Conservation (phyloP, 2,329 filamentous ascomycete genomes). For the Neofusicoccum laricinum region DNA sequence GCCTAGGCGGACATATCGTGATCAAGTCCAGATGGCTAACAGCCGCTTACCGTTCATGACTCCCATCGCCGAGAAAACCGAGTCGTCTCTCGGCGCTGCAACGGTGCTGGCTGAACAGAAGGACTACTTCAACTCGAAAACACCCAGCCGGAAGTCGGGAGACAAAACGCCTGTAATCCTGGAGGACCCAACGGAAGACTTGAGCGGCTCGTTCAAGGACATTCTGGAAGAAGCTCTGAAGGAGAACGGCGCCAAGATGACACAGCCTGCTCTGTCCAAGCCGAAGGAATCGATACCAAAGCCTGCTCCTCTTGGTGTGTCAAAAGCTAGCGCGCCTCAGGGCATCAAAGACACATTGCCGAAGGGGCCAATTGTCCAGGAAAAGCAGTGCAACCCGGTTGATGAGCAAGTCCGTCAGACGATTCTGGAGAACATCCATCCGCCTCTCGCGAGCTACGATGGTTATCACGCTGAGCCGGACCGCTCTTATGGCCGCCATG, state of each 20-base stretch:
- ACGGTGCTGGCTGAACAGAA: constrained; percentile 43
- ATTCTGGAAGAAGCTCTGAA: constrained; percentile 52
- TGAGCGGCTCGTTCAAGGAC: constrained; percentile 71
- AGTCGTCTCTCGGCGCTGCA: constrained; percentile 69
- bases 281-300: constrained; percentile 22
- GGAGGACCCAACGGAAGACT: constrained; percentile 48
- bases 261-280: constrained; percentile 52
- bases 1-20: constrained; percentile 74
- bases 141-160: constrained; percentile 63
- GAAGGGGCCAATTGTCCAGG: constrained; percentile 74
- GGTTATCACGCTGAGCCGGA: constrained; percentile 75
- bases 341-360: constrained; percentile 41
- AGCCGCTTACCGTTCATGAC: constrained; percentile 98
- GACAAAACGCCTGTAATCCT: constrained; percentile 34
- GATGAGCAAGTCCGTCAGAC: constrained; percentile 70
- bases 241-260: constrained; percentile 43
- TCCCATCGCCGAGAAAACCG: constrained; percentile 92
- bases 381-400: constrained; percentile 83
- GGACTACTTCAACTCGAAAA: constrained; percentile 67
- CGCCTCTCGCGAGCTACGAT: constrained; percentile 68
- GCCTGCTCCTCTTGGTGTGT: constrained; percentile 23
- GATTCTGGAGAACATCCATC: constrained; percentile 72
- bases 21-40: constrained; percentile 76
- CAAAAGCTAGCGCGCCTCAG: constrained; percentile 22
- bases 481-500: constrained; percentile 62